Evolutionary conservation across 75 land plant species (phyloP).

Genomic region (Selaginella tamariscina): DNA sequence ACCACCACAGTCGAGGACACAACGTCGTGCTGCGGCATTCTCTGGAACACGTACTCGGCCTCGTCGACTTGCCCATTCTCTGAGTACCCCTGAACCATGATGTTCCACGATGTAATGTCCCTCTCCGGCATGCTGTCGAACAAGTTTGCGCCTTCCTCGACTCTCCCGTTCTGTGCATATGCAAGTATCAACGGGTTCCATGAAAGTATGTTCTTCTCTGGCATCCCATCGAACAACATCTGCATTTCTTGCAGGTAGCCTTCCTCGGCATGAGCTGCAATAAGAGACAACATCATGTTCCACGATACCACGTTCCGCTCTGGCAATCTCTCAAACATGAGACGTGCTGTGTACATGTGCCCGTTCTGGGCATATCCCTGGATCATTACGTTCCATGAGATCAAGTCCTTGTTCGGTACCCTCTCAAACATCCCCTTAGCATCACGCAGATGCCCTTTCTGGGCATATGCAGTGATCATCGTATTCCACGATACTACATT

Average conservation of each 20-base stretch:
- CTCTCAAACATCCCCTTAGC: neutral
- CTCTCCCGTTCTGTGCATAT: neutral
- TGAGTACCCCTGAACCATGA: neutral
- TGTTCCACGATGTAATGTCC: neutral
- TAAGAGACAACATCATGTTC: too few relatives aligned
- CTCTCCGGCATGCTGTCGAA: neutral
- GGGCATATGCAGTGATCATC: neutral
- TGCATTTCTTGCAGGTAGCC: too few relatives aligned
- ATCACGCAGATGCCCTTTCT: neutral
- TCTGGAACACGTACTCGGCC: neutral
- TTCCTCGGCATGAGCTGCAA: too few relatives aligned
- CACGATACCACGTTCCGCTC: too few relatives aligned
- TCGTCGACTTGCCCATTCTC: neutral
- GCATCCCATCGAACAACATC: too few relatives aligned
- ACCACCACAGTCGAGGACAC: neutral
- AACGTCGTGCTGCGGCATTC: neutral
- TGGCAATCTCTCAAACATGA: neutral
- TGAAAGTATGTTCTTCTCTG: neutral
- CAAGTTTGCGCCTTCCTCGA: neutral
- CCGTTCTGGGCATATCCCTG: neutral
- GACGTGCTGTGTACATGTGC: neutral
- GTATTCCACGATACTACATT: neutral
- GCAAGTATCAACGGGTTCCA: neutral
- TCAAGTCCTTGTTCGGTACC: neutral
- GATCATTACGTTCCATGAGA: neutral